Evolutionary conservation across 2,329 filamentous ascomycete genomes (phyloP), one percentile per base, ranked within the genome.

Genomic region (Hypoxylon rubiginosum): DNA sequence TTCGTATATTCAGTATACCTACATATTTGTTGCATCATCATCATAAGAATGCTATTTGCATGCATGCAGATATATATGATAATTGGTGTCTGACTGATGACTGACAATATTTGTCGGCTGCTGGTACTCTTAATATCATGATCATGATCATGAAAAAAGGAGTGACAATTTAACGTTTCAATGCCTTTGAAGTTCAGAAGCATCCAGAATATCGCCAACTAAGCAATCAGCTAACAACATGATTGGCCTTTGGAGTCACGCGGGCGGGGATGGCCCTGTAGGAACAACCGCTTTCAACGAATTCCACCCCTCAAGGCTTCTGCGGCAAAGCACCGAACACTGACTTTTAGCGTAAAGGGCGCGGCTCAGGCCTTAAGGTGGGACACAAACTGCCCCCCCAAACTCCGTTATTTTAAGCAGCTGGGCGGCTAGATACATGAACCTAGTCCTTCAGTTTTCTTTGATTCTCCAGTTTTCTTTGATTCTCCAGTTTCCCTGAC

Each of bases 351-450:
- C 10, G 30, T 30, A 53, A 41, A 59, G 58, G n/a, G 39, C 56
- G 66, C 66, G 66, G 62, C 62, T 68, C 62, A 58, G 46, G 48
- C 48, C 39, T 43, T 17, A 43, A 43, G 39, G 28, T 53, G 64
- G 54, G 61, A 55, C 28, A 8, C 26, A 15, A 8, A 17, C 2
- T 24, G n/a, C 51, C 57, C 61, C 45, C 62, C 57, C 51, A 46
- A 60, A 46, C 58, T 34, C 63, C 36, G 32, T 64, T 68, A 68
- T 68, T 68, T 68, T 68, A 68, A 68, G 62, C 51, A 64, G 19
- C 64, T 58, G 64, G 39, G 67, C 67, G 67, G 67, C 45, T 69
- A 62, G 39, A 56, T 26, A 56, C 54, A 58, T 28, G 39, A 64
- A 58, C 55, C 34, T 49, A 51, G 21, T 51, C 58, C 17, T 43